Percentiles rank a stretch among this genome's conserved stretches.
phyloP scores from a whole-genome alignment of 371 early-diverging fungal species.

The Capniomyces stellatus region DNA sequence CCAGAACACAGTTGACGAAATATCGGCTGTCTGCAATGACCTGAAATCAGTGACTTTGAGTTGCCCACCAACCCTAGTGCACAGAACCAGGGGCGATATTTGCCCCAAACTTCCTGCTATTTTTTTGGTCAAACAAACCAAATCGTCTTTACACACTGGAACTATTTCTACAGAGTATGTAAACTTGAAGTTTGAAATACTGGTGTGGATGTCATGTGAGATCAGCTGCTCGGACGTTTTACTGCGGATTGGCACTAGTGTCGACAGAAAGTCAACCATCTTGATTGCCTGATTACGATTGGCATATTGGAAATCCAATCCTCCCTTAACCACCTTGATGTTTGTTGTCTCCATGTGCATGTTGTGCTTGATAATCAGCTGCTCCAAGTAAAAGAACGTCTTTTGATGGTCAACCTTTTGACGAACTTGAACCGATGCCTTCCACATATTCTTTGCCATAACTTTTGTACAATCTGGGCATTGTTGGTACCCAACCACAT shows the following conservation, averaged over 20 bases:
- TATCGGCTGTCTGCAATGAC: slow-evolving; percentile 54
- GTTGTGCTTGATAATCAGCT: slow-evolving; percentile 94
- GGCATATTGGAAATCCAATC: slow-evolving; percentile 97
- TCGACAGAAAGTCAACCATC: slow-evolving; percentile 88
- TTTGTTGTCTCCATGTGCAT: slow-evolving; percentile 93
- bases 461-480: slow-evolving; percentile 96
- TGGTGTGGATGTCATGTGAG: slow-evolving; percentile 87
- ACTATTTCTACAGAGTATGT: slow-evolving; percentile 91
- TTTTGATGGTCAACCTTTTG: slow-evolving; percentile 96
- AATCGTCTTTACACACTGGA: slow-evolving; percentile 96
- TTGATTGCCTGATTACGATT: slow-evolving; percentile 80
- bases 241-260: slow-evolving; percentile 68
- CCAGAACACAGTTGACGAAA: slow-evolving; percentile 63
- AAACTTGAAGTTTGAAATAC: slow-evolving; percentile 91
- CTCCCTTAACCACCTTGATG: slow-evolving; percentile 94
- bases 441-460: slow-evolving; percentile 98
- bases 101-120: slow-evolving; percentile 67
- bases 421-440: slow-evolving; percentile 95
- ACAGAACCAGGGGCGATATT: slow-evolving; percentile 63
- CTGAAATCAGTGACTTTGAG: slow-evolving; percentile 72
- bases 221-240: slow-evolving; percentile 94
- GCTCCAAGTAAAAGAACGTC: slow-evolving; percentile 97
- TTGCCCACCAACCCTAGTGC: slow-evolving; percentile 69
- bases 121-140: slow-evolving; percentile 76
- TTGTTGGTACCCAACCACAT: slow-evolving; percentile 77